Evolutionary conservation across 371 early-diverging fungal genomes (phyloP), one percentile per base, ranked within the genome.

Genomic region (Mucor piriformis): DNA sequence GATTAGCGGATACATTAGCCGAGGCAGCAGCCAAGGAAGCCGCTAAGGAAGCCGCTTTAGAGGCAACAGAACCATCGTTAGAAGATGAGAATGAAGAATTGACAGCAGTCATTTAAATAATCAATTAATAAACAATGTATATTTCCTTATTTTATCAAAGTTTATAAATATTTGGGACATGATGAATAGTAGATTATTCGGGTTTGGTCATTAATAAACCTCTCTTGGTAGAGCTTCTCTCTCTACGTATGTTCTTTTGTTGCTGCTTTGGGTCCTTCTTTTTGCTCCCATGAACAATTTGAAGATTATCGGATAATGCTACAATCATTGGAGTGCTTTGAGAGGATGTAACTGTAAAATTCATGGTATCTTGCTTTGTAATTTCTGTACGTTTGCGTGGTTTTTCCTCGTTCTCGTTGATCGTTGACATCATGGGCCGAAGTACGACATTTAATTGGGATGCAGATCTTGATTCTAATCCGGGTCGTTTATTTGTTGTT

Each of bases 121-220:
- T 37, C 12, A 4, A n/a, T n/a, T 37, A 37, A 29, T 29, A 29
- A 29, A 29, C 8, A 4, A 8, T 29, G 29, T 29, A 29, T 29
- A 29, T 29, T 29, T 29, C 8, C 8, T 8, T 29, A 11, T 11
- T 7, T 33, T 11, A 33, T 11, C 34, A 33, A n/a, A n/a, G n/a
- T 37, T 37, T n/a, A n/a, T 43, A 8, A 43, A 43, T 21, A 21
- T 8, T 21, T 21, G 21, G 21, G 5, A 43, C 7, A 24, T 11
- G 13, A n/a, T n/a, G n/a, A n/a, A n/a, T n/a, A n/a, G n/a, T n/a
- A n/a, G n/a, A 1, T 24, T 33, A 63, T 40, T 63, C 54, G 18
- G 55, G 53, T 54, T 44, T 61, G 10, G 67, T 61, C 67, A 67
- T 67, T 32, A 61, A 57, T 5, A 67, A 47, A n/a, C 59, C 62